Percentiles rank a stretch among this genome's conserved stretches.
Conservation (phyloP, 148 eudicot genomes). For the Camellia lanceoleosa region DNA sequence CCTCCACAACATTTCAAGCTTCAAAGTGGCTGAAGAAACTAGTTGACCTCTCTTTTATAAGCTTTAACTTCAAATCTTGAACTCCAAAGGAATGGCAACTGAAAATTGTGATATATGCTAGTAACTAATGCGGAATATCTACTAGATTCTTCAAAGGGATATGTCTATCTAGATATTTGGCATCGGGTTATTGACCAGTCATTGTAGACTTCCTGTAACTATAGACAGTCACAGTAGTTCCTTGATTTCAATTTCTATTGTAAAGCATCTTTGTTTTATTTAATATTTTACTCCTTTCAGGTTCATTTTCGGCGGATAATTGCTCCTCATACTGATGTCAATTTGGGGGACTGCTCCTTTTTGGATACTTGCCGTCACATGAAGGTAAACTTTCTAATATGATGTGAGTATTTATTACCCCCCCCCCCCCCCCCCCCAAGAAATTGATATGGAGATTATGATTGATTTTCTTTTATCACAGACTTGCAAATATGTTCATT, state of each 20-base stretch:
- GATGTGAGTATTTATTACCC: not conserved
- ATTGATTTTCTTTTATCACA: constrained; percentile 19
- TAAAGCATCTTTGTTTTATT: not conserved
- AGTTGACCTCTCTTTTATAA: not conserved
- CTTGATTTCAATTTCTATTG: constrained; percentile 8
- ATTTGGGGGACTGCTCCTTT: constrained; percentile 94
- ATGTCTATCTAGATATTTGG: not conserved
- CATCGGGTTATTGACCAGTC: not conserved
- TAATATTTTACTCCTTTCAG: constrained; percentile 26
- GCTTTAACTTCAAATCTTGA: not conserved
- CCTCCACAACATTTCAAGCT: not conserved
- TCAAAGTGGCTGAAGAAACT: not conserved
- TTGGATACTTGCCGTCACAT: constrained; percentile 98
- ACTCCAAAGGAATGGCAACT: not conserved
- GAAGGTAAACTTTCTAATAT: constrained; percentile 54
- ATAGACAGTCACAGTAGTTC: not conserved
- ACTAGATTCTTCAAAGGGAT: constrained; percentile 4
- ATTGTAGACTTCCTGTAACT: not conserved
- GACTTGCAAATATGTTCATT: constrained; percentile 99
- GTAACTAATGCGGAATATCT: not conserved
- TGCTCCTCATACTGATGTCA: constrained; percentile 87
- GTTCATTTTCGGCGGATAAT: constrained; percentile 96
- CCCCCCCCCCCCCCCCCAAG: no score
- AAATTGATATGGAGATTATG: not conserved
- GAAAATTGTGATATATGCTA: not conserved